Evolutionary conservation across 2,329 filamentous ascomycete genomes (phyloP).

Genomic region (Rutstroemia sydowiana): DNA sequence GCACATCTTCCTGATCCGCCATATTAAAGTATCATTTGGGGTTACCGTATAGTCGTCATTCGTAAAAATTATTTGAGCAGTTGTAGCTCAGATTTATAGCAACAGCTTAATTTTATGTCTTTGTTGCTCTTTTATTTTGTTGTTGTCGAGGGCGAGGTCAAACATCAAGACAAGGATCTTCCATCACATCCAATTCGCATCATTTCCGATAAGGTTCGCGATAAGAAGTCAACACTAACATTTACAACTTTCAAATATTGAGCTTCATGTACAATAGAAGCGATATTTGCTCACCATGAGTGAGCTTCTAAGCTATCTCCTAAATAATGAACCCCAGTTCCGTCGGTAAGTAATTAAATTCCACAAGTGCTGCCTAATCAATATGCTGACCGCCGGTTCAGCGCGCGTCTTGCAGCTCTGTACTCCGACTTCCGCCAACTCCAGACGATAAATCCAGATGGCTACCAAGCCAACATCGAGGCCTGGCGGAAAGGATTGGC

Average conservation of each 20-base stretch:
- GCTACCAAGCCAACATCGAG: constrained; percentile 70
- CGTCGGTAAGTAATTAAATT: constrained; percentile 38
- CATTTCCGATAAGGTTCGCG: constrained; percentile 12
- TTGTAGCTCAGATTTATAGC: neutral
- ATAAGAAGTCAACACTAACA: constrained; percentile 13
- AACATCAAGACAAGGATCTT: neutral
- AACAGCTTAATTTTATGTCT: neutral
- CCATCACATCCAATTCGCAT: constrained; percentile 5
- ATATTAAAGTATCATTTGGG: constrained; percentile 16
- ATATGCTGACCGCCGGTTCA: constrained; percentile 29
- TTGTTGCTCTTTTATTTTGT: neutral
- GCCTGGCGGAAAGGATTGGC: constrained; percentile 73
- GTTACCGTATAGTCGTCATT: constrained; percentile 2
- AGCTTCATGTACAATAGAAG: constrained; percentile 5
- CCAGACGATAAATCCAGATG: constrained; percentile 71
- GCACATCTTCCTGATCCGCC: constrained; percentile 26
- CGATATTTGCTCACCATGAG: constrained; percentile 40
- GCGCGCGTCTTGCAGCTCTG: constrained; percentile 72
- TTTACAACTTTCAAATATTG: neutral
- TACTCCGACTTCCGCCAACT: constrained; percentile 82
- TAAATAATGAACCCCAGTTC: constrained; percentile 54
- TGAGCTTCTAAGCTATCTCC: constrained; percentile 61
- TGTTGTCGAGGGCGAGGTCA: neutral
- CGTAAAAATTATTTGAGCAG: neutral
- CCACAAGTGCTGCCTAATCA: neutral